Evolutionary conservation across 345 rosid genomes (phyloP).

Genomic region (Arabis alpina): DNA sequence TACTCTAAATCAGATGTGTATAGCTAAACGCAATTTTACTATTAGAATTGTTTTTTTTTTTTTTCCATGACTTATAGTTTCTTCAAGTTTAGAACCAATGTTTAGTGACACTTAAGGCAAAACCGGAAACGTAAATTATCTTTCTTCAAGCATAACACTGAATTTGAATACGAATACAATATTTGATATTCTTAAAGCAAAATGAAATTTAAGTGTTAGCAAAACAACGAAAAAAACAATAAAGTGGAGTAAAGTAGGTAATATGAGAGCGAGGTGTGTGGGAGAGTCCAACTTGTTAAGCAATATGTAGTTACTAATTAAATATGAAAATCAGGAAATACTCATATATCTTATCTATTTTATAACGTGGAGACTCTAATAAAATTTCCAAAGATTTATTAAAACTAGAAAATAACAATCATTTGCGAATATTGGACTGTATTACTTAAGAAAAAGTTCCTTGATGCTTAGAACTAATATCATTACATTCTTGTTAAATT

Average conservation of each 20-base stretch:
- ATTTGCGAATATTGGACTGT: not conserved
- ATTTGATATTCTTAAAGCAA: not conserved
- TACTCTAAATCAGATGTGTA: not conserved
- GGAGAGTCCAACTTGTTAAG: conserved; percentile 28
- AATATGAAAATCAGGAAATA: conserved; percentile 15
- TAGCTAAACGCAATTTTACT: not conserved
- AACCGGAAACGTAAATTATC: not conserved
- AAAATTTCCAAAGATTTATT: not conserved
- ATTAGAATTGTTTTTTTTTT: not conserved
- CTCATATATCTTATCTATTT: not conserved
- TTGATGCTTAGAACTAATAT: not conserved
- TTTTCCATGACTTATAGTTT: not conserved
- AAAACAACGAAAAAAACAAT: too few species aligned
- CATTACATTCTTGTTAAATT: not conserved
- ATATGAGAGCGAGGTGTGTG: conserved; percentile 28
- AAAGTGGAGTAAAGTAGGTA: conserved; percentile 33
- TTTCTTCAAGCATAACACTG: not conserved
- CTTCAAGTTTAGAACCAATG: not conserved
- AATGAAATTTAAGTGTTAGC: not conserved
- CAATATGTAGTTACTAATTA: conserved; percentile 17
- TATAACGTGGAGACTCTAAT: not conserved
- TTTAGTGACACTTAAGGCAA: not conserved
- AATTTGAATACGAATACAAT: not conserved
- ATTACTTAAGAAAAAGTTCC: not conserved
- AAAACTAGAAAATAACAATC: not conserved